phyloP scores from a whole-genome alignment of 768 basidiomycete genomes.

The Amanita pallidorosea region DNA sequence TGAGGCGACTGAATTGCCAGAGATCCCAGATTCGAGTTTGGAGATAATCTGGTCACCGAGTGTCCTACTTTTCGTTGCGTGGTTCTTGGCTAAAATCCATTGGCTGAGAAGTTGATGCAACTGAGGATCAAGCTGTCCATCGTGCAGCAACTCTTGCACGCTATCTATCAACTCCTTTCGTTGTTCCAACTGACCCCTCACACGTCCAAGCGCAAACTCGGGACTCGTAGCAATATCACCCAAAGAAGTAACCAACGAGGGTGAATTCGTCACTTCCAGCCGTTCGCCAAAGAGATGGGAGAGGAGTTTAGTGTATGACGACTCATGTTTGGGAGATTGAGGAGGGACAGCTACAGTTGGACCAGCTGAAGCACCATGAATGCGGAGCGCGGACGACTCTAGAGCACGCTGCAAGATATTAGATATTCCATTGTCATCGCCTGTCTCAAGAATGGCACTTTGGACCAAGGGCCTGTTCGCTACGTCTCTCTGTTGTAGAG shows the following conservation, averaged over 20 bases:
- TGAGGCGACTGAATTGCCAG: slow-evolving; percentile 33
- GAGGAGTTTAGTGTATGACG: slow-evolving; percentile 85
- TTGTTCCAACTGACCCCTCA: slow-evolving; percentile 71
- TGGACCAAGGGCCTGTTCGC: slow-evolving; percentile 44
- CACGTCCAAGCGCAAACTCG: slow-evolving; percentile 88
- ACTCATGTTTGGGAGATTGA: slow-evolving; percentile 83
- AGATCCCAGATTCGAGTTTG: slow-evolving; percentile 29
- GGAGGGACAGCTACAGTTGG: slow-evolving; percentile 20
- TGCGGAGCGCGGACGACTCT: slow-evolving; percentile 32
- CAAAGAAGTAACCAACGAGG: slow-evolving; percentile 54
- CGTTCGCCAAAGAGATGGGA: slow-evolving; percentile 68
- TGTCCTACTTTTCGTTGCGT: slow-evolving; percentile 45
- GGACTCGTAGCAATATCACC: slow-evolving; percentile 81
- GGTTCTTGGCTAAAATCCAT: slow-evolving; percentile 76
- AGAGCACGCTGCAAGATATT: slow-evolving; percentile 30
- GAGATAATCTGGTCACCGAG: slow-evolving; percentile 49
- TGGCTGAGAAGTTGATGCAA: slow-evolving; percentile 65
- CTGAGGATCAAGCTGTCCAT: slow-evolving; percentile 33
- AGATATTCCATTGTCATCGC: slow-evolving; percentile 16
- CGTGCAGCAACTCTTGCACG: slow-evolving; percentile 56
- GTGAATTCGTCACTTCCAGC: slow-evolving; percentile 80
- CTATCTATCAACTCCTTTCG: slow-evolving; percentile 55
- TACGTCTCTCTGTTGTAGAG: slow-evolving; percentile 49
- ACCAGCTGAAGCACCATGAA: slow-evolving; percentile 13
- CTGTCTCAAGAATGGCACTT: slow-evolving; percentile 50